Conservation (phyloP, 345 rosid genomes). For the Nephelium lappaceum region DNA sequence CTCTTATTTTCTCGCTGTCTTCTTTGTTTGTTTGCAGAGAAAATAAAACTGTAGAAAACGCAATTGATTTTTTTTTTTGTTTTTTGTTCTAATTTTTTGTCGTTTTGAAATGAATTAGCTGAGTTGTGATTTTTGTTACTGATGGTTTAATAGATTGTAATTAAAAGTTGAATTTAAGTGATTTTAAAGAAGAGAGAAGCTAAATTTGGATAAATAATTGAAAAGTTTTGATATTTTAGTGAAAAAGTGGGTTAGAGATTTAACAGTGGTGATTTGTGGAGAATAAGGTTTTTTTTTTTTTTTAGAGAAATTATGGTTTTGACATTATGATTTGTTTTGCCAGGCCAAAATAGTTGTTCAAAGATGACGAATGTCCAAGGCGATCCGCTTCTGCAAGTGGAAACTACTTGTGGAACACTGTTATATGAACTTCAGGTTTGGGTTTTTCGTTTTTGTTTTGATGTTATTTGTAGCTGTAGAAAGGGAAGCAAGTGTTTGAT, state of each 20-base stretch:
- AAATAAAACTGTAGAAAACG: not conserved
- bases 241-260: not conserved
- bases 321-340: not conserved
- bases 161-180: not conserved
- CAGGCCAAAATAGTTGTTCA: conserved; percentile 33
- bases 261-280: not conserved
- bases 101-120: not conserved
- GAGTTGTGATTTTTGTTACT: not conserved
- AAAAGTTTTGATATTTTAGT: not conserved
- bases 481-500: not conserved
- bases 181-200: not conserved
- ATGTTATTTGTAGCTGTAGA: not conserved
- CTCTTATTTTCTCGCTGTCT: not conserved
- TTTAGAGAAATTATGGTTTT: not conserved
- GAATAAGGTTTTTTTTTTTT: not conserved
- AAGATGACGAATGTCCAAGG: conserved; percentile 50
- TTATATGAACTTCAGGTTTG: conserved; percentile 84
- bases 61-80: not conserved
- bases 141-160: not conserved
- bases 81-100: not conserved
- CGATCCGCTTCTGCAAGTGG: conserved; percentile 64
- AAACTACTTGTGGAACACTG: conserved; percentile 85
- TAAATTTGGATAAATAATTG: not conserved
- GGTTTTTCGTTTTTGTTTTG: not conserved
- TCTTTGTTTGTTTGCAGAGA: not conserved